These are phyloP conservation scores for Thermomucor indicae-seudaticae DNA, from an alignment of 371 early-diverging fungal species.

Conservation along the genomic window DNA sequence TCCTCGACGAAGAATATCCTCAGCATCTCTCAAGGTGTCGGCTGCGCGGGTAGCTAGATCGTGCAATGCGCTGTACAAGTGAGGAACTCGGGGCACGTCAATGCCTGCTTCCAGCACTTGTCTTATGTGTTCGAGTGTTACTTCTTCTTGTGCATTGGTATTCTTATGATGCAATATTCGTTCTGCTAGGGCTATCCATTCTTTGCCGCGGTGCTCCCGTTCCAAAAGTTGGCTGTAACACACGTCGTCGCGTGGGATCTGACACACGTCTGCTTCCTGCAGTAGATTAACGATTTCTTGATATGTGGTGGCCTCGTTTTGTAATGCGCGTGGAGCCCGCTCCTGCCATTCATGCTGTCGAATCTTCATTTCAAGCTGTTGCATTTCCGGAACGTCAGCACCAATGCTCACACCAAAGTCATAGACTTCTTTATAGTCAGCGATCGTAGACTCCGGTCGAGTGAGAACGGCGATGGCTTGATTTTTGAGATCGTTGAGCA, in stretches of 20 bases:
- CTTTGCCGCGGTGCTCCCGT: neutral
- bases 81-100: constrained; percentile 6
- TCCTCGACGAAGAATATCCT: constrained; percentile 1
- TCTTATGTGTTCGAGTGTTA: constrained; percentile 3
- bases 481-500: constrained; percentile 7
- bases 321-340: constrained; percentile 2
- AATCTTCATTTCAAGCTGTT: constrained; percentile 2
- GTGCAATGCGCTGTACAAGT: constrained; percentile 3
- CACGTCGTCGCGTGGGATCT: neutral
- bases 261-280: constrained; percentile 6
- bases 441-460: neutral
- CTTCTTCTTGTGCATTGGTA: too few relatives aligned
- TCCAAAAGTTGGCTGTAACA: constrained; percentile 1
- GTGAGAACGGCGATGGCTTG: neutral
- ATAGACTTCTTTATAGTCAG: constrained; percentile 2
- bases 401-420: constrained; percentile 6
- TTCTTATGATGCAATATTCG: constrained; percentile 31
- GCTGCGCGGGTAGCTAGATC: constrained; percentile 7
- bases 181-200: constrained; percentile 15
- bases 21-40: constrained; percentile 4
- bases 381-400: constrained; percentile 15
- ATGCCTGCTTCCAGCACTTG: constrained; percentile 3
- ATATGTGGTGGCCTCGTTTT: neutral
- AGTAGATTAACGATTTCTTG: constrained; percentile 5
- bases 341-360: constrained; percentile 9